Percentiles rank a stretch among this genome's conserved stretches.
Conservation (phyloP, 75 land plant species). For the Adiantum capillusveneris region DNA sequence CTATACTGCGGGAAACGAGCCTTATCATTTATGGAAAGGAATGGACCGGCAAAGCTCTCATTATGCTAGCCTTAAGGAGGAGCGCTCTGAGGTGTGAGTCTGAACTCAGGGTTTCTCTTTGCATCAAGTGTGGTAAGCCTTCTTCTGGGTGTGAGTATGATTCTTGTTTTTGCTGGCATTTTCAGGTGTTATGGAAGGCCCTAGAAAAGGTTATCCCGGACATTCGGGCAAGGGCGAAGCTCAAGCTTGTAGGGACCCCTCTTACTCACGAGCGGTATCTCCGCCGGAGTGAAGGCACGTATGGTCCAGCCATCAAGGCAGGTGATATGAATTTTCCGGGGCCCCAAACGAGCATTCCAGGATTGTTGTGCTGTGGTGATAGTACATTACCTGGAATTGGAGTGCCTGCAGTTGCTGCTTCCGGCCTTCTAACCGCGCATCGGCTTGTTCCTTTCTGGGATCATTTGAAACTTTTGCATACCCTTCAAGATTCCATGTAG, state of each 20-base stretch:
- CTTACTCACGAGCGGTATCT: slow-evolving; percentile 31
- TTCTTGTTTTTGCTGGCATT: not conserved
- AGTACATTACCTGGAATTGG: slow-evolving; percentile 35
- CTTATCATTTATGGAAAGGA: slow-evolving; percentile 32
- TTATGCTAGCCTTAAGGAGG: slow-evolving; percentile 27
- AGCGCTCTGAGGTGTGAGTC: slow-evolving; percentile 21
- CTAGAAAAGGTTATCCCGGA: slow-evolving; percentile 29
- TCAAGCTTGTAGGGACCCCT: slow-evolving; percentile 30
- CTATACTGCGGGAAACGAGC: slow-evolving; percentile 35
- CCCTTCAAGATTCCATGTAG: slow-evolving; percentile 6
- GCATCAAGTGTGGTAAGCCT: no score
- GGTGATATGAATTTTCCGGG: slow-evolving; percentile 29
- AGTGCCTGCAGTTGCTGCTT: slow-evolving; percentile 40
- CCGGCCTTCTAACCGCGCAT: slow-evolving; percentile 30
- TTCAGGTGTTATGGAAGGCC: slow-evolving; percentile 24
- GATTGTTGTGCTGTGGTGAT: slow-evolving; percentile 32
- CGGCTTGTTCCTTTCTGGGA: slow-evolving; percentile 28
- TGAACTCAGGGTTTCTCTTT: no score
- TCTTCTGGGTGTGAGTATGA: no score
- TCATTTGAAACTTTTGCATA: slow-evolving; percentile 18
- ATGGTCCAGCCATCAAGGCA: slow-evolving; percentile 29
- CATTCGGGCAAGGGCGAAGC: slow-evolving; percentile 18
- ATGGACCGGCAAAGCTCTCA: slow-evolving; percentile 23
- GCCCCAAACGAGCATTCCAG: slow-evolving; percentile 16
- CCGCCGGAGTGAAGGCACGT: slow-evolving; percentile 19